These are phyloP conservation scores for Ascosphaera acerosa DNA, from an alignment of 2,329 filamentous ascomycete species.

Conservation along the genomic window DNA sequence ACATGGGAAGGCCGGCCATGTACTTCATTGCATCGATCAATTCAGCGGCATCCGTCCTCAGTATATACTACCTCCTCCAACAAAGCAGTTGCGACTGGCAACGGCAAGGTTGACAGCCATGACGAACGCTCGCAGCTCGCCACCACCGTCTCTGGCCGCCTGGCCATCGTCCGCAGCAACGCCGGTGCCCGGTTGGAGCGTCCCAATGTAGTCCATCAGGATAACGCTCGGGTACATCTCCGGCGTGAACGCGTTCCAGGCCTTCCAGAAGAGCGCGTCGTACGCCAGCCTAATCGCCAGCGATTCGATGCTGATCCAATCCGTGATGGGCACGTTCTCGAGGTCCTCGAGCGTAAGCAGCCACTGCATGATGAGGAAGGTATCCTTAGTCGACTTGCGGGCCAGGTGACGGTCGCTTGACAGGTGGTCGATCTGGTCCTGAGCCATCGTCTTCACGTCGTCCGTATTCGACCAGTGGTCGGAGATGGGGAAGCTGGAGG, in stretches of 20 bases:
- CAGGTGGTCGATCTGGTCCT: constrained; percentile 16
- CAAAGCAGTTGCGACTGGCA: constrained; percentile 4
- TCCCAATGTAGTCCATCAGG: constrained; percentile 5
- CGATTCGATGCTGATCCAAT: constrained; percentile 3
- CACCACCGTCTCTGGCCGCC: constrained; percentile 1
- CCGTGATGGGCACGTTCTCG: constrained; percentile 1
- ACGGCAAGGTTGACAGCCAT: constrained; percentile 5
- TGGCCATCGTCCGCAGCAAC: neutral
- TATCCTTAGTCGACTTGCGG: constrained; percentile 3
- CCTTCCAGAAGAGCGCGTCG: constrained; percentile 4
- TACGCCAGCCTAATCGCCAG: constrained; percentile 3
- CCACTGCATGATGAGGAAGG: constrained; percentile 6
- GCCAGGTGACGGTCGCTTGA: constrained; percentile 3
- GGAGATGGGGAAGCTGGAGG: constrained; percentile 13
- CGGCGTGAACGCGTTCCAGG: constrained; percentile 3
- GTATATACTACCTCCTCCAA: constrained; percentile 3
- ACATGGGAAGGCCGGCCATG: neutral
- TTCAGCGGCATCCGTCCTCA: neutral
- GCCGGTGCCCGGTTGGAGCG: neutral
- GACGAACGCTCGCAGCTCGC: constrained; percentile 4
- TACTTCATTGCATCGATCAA: neutral
- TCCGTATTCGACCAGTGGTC: constrained; percentile 12
- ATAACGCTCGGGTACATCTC: constrained; percentile 5
- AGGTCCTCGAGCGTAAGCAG: constrained; percentile 4
- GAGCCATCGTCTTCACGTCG: constrained; percentile 10